phyloP scores from a whole-genome alignment of 176 grass and related monocot genomes.

The Lolium rigidum region DNA sequence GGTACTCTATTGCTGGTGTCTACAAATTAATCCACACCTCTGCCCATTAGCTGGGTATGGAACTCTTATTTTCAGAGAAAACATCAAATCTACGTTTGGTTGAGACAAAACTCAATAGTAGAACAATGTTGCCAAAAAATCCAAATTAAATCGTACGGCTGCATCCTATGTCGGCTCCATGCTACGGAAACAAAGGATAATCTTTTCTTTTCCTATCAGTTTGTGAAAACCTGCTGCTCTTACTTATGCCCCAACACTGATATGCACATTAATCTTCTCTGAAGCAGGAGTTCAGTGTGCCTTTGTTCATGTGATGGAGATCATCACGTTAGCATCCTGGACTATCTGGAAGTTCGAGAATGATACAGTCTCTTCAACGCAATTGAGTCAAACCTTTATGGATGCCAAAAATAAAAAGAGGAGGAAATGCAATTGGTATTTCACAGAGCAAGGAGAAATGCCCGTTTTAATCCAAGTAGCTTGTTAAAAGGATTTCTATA shows the following conservation, averaged over 20 bases:
- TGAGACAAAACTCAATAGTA: background rate
- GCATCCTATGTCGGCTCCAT: background rate
- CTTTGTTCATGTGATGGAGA: background rate
- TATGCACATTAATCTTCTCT: background rate
- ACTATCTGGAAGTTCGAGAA: too few species aligned
- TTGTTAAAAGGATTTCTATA: too few species aligned
- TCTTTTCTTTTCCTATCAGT: background rate
- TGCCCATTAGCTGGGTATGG: background rate
- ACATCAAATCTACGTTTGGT: background rate
- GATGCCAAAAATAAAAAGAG: too few species aligned
- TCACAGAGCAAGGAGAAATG: too few species aligned
- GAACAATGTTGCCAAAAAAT: background rate
- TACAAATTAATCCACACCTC: too few species aligned
- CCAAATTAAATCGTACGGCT: background rate
- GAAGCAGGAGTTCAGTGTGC: background rate
- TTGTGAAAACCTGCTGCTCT: background rate
- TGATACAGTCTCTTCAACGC: background rate
- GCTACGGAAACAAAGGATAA: background rate
- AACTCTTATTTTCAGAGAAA: too few species aligned
- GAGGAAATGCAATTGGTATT: too few species aligned
- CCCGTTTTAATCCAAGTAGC: too few species aligned
- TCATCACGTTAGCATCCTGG: background rate
- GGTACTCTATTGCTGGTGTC: too few species aligned
- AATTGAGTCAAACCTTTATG: background rate
- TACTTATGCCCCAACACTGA: background rate